phyloP scores from a whole-genome alignment of 1,284 basidiomycete species.

The Trichosporon coremiiforme region DNA sequence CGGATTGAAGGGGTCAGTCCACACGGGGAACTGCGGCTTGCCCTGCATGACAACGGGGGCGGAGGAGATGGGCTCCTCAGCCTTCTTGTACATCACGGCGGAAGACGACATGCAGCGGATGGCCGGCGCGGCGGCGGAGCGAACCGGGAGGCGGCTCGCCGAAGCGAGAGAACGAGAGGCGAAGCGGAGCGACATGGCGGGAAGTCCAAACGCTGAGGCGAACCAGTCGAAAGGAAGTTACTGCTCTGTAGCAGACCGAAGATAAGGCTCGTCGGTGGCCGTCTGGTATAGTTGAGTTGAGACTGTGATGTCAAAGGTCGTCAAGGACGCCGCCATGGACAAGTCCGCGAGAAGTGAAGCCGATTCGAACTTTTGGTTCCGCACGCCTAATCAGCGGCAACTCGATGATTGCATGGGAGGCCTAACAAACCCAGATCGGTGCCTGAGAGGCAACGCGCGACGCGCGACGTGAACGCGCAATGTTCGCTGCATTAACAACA shows the following conservation, averaged over 20 bases:
- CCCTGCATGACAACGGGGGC: constrained; percentile 7
- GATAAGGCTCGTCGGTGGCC: neutral
- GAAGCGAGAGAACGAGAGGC: constrained; percentile 26
- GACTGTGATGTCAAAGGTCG: constrained; percentile 2
- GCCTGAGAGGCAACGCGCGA: neutral
- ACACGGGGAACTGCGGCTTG: constrained; percentile 47
- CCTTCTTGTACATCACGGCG: constrained; percentile 19
- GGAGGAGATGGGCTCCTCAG: constrained; percentile 20
- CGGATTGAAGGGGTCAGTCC: constrained; percentile 47
- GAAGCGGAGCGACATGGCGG: constrained; percentile 28
- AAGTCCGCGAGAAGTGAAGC: neutral
- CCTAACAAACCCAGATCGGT: neutral
- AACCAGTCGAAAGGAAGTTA: neutral
- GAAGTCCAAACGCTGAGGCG: neutral
- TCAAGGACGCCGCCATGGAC: neutral
- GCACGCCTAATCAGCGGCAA: neutral
- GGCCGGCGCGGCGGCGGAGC: neutral
- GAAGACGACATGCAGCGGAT: constrained; percentile 29
- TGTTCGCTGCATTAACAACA: constrained; percentile 4
- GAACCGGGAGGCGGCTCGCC: neutral
- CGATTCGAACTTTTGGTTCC: neutral
- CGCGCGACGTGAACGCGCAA: constrained; percentile 6
- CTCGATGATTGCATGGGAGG: neutral
- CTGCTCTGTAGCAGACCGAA: neutral
- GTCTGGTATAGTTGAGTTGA: neutral